Evolutionary conservation across 257 asterid genomes (phyloP), one percentile per base, ranked within the genome.

Genomic region (Mentha longifolia): DNA sequence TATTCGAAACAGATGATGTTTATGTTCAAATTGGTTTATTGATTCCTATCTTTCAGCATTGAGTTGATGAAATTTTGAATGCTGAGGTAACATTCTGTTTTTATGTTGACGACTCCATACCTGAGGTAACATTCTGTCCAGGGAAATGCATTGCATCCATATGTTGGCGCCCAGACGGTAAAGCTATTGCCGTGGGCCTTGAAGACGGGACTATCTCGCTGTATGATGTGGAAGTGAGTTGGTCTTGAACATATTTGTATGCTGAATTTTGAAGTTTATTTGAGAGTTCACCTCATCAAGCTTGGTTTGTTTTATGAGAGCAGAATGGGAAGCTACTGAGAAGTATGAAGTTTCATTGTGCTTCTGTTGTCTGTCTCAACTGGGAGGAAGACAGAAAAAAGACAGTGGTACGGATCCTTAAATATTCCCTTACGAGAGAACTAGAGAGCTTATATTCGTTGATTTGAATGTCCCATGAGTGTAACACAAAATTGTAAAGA

Each of bases 131-230:
- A 39, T 54, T 37, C 70, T 78, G 16, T 67, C 16, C 61, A 94
- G 99, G 95, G 64, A 89, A 88, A 84, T 65, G 82, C 79, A 87
- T 95, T 71, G 80, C 93, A 69, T 88, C 99, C 56, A 83, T 92
- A 79, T 95, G 98, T 71, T 95, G 99, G 99, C 95, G 96, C 14
- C 99, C 99, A 7, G 98, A 95, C 82, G 99, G 99, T 57, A 95
- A 89, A 77, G 96, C 86, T 35, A 85, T 95, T 76, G 99, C 96
- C 2, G 87, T 88, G 72, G 99, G 98, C 56, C 98, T 89, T 71
- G 96, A 88, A 68, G 98, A 92, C 67, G 99, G 99, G 47, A 81
- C 92, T n/a, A 85, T 88, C 67, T 82, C 97, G 28, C 76, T 92
- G 86, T 97, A 92, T 69, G 98, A 95, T 67, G 99, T 95, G 65